Conservation (phyloP, 2,329 filamentous ascomycete genomes). For the Aspergillus eucalypticola region DNA sequence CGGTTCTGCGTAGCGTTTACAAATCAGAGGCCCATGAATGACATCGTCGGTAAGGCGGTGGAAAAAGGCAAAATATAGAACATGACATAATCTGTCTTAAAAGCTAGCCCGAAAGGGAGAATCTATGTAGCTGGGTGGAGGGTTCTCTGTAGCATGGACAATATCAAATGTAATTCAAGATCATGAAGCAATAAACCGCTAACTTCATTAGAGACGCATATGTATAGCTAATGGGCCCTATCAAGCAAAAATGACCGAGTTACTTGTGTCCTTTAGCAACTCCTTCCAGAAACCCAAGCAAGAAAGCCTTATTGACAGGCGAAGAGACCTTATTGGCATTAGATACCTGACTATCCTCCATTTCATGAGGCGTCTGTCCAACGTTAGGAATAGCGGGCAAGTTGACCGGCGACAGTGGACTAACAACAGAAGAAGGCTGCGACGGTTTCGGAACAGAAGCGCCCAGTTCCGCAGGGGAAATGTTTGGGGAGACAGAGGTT, state of each 20-base stretch:
- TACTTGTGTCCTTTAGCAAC: slow-evolving; percentile 48
- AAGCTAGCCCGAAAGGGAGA: neutral
- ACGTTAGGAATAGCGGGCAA: slow-evolving; percentile 22
- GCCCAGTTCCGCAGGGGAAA: slow-evolving; percentile 22
- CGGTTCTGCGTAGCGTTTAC: slow-evolving; percentile 21
- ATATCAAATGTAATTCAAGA: neutral
- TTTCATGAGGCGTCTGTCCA: slow-evolving; percentile 22
- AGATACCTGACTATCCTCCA: slow-evolving; percentile 50
- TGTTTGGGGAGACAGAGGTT: slow-evolving; percentile 29
- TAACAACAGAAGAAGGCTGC: slow-evolving; percentile 29
- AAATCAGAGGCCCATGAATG: slow-evolving; percentile 26
- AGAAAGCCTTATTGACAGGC: slow-evolving; percentile 71
- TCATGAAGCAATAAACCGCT: neutral
- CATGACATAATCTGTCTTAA: slow-evolving; percentile 13
- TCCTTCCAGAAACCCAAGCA: slow-evolving; percentile 71
- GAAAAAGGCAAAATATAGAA: slow-evolving; percentile 25
- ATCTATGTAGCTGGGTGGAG: neutral
- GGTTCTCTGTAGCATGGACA: neutral
- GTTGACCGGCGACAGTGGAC: slow-evolving; percentile 32
- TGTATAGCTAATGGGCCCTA: neutral
- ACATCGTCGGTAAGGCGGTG: slow-evolving; percentile 28
- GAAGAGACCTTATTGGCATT: slow-evolving; percentile 53
- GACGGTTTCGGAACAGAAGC: slow-evolving; percentile 22
- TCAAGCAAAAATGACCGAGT: slow-evolving; percentile 5
- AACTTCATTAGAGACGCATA: neutral